Evolutionary conservation across 129 eudicot species (phyloP).

Genomic region (Tagetes erecta): DNA sequence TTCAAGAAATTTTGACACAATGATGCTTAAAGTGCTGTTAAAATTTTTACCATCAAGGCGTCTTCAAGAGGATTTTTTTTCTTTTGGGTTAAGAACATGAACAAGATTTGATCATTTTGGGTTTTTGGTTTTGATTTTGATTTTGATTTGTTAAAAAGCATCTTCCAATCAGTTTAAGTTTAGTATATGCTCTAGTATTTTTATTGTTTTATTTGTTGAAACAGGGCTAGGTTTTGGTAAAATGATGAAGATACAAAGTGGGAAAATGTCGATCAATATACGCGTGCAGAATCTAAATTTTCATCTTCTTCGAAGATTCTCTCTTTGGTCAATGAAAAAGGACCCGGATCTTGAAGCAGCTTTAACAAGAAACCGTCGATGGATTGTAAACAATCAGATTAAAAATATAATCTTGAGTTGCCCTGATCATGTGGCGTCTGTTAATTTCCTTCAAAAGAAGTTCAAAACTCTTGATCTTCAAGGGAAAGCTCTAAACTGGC

Average conservation of each 20-base stretch:
- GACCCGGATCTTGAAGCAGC: conserved; percentile 90
- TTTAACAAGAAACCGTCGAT: conserved; percentile 69
- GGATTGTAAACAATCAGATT: conserved; percentile 86
- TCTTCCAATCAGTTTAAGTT: background rate
- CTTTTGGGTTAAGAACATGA: background rate
- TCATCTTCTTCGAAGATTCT: conserved; percentile 39
- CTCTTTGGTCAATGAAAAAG: conserved; percentile 96
- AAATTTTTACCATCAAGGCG: background rate
- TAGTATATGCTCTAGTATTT: background rate
- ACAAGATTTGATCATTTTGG: background rate
- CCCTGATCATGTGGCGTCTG: conserved; percentile 62
- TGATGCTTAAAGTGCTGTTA: background rate
- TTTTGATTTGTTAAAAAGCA: background rate
- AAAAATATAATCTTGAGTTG: conserved; percentile 73
- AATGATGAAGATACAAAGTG: conserved; percentile 14
- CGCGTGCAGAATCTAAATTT: conserved; percentile 26
- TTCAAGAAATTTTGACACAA: background rate
- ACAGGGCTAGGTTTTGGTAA: too few species aligned
- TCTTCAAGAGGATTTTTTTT: background rate
- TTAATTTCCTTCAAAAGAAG: conserved; percentile 67
- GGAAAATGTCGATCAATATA: conserved; percentile 29
- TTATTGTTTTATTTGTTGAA: background rate
- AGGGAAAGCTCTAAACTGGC: conserved; percentile 86
- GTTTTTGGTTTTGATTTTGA: background rate
- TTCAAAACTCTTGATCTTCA: conserved; percentile 88